Evolutionary conservation across 2,329 filamentous ascomycete genomes (phyloP).

Genomic region (Fusarium armeniacum): DNA sequence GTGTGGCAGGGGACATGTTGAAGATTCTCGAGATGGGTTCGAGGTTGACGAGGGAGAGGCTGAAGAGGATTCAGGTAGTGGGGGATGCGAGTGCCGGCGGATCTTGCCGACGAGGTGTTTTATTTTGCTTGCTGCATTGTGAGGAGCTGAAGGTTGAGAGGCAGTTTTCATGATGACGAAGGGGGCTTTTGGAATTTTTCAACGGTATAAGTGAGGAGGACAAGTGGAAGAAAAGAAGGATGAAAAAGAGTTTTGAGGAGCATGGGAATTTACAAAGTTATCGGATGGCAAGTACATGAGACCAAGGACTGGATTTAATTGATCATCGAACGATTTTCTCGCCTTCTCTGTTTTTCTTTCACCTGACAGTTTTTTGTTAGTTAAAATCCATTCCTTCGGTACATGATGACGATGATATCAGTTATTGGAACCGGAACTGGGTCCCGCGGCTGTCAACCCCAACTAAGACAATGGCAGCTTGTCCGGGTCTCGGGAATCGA

Average conservation of each 20-base stretch:
- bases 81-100: slow-evolving; percentile 38
- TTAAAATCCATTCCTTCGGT: slow-evolving; percentile 23
- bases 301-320: slow-evolving; percentile 2
- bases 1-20: slow-evolving; percentile 30
- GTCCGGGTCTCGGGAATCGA: slow-evolving; percentile 24
- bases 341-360: background rate
- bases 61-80: slow-evolving; percentile 20
- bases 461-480: slow-evolving; percentile 13
- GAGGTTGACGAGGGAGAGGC: slow-evolving; percentile 32
- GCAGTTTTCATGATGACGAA: slow-evolving; percentile 36
- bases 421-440: slow-evolving; percentile 28
- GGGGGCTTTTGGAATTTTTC: background rate
- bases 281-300: slow-evolving; percentile 12
- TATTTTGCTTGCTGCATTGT: slow-evolving; percentile 35
- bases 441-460: slow-evolving; percentile 4
- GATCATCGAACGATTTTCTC: background rate
- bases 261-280: background rate
- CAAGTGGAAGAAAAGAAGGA: background rate
- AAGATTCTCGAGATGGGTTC: slow-evolving; percentile 33
- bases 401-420: slow-evolving; percentile 42
- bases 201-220: background rate
- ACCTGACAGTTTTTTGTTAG: slow-evolving; percentile 21
- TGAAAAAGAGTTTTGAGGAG: background rate
- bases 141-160: slow-evolving; percentile 27
- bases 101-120: slow-evolving; percentile 46